A percentile compares a stretch with the other conserved stretches of the same genome.
phyloP scores from a whole-genome alignment of 2,329 filamentous ascomycete genomes.

The Hypoxylon sp. region DNA sequence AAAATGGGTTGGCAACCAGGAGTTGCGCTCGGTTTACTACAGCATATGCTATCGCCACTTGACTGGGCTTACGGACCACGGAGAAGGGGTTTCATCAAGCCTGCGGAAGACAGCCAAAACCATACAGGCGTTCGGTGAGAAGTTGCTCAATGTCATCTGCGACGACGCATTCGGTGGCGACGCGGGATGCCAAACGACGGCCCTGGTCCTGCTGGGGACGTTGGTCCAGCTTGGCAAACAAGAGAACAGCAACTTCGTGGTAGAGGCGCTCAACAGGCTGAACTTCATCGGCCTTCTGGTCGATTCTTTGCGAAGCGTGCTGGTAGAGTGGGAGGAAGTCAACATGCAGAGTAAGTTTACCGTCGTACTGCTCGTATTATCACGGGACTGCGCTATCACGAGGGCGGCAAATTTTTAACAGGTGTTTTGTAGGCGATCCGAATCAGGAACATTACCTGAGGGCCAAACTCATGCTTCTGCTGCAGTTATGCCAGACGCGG shows the following conservation, averaged over 20 bases:
- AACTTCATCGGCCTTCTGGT: constrained; percentile 93
- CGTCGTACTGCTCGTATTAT: constrained; percentile 30
- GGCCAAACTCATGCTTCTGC: constrained; percentile 80
- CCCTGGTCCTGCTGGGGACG: constrained; percentile 82
- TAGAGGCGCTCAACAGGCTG: constrained; percentile 80
- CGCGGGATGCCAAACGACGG: constrained; percentile 81
- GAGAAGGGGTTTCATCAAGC: constrained; percentile 56
- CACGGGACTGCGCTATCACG: background rate
- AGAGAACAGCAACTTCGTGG: constrained; percentile 75
- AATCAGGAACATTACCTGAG: constrained; percentile 64
- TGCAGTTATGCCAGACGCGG: constrained; percentile 84
- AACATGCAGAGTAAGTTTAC: constrained; percentile 60
- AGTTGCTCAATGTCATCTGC: constrained; percentile 84
- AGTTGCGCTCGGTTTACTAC: constrained; percentile 85
- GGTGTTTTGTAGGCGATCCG: constrained; percentile 44
- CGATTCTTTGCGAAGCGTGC: constrained; percentile 81
- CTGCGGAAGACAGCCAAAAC: constrained; percentile 74
- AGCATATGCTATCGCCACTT: constrained; percentile 90
- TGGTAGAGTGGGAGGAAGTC: constrained; percentile 72
- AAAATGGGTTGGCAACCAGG: constrained; percentile 72
- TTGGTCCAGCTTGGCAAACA: constrained; percentile 76
- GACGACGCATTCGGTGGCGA: constrained; percentile 92
- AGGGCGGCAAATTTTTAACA: constrained; percentile 26
- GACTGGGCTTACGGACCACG: constrained; percentile 68
- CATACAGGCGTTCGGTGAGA: constrained; percentile 72